Evolutionary conservation across 495 filamentous ascomycete species (phyloP), one percentile per base, ranked within the genome.

Genomic region (Talaromyces stipitatus): DNA sequence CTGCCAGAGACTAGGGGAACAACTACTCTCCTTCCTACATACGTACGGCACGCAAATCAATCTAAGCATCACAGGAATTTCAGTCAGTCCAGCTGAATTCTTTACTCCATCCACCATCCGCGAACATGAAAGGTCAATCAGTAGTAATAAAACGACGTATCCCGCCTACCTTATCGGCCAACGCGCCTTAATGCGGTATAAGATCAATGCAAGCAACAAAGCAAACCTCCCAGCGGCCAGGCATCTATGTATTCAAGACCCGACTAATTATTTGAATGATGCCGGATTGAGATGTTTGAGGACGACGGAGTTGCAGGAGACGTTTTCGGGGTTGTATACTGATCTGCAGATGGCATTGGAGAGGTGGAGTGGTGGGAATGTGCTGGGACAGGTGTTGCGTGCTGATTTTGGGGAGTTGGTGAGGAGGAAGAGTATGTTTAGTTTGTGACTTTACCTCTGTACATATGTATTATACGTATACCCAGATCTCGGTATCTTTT

Each of bases 221-320:
- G 58, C 64, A 14, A 76, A 78, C 45, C 7, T 50, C 2, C 55
- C 53, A 14, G 58, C 60, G 14, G 66, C 66, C 7, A 60, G 57
- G 9, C 65, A 66, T 11, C 60, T 87, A 22, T 84, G 77, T 60
- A 65, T 87, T 4, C 83, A 85, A 62, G 82, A 87, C 56, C 84
- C 84, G 1, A 78, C 80, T 2, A 73, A 85, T 56, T 71, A 72
- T 28, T 68, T 72, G 61, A 81, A 81, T 56, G 81, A 87, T 60
- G 66, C 85, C 1, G 84, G 83, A 18, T 64, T 67, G 1, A 59
- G 62, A 1, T 78, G 66, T 59, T 63, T 62, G 22, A 67, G 69
- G 16, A 69, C 69, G 2, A 16, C 41, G 18, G 69, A 72, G 26
- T 20, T 76, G 6, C 72, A 75, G 36, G 16, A 3, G 33, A 61